Percentiles rank a stretch among this genome's conserved stretches.
Evolutionary conservation across 495 filamentous ascomycete species (phyloP).

Genomic region (Penicillium mononematosum): DNA sequence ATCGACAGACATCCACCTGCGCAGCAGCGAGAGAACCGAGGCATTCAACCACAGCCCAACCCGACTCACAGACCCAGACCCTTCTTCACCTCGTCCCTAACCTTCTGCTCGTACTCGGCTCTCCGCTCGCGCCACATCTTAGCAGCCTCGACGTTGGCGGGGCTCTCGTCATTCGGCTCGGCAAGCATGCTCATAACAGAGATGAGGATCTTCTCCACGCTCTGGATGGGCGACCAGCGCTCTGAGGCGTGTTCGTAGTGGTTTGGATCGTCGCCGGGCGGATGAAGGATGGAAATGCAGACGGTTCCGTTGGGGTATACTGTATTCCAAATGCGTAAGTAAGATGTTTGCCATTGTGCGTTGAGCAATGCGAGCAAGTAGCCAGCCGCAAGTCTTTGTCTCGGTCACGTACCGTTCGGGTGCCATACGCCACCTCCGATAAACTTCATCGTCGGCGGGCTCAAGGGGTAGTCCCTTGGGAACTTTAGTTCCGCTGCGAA

Average conservation of each 20-base stretch:
- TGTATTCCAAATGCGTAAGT: constrained; percentile 33
- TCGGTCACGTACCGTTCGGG: constrained; percentile 73
- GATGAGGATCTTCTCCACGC: constrained; percentile 96
- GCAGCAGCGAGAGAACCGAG: not conserved
- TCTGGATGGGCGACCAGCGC: constrained; percentile 95
- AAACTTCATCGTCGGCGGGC: constrained; percentile 93
- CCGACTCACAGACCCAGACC: constrained; percentile 53
- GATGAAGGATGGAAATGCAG: constrained; percentile 97
- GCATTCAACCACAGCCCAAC: constrained; percentile 10
- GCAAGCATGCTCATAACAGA: constrained; percentile 98
- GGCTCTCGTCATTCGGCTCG: constrained; percentile 97
- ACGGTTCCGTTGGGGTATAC: constrained; percentile 90
- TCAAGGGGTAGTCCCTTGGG: constrained; percentile 91
- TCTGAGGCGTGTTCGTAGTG: constrained; percentile 97
- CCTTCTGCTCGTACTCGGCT: constrained; percentile 79
- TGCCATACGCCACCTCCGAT: constrained; percentile 84
- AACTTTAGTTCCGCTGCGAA: constrained; percentile 95
- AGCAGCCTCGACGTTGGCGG: constrained; percentile 95
- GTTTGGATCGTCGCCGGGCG: constrained; percentile 97
- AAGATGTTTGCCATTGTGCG: not conserved
- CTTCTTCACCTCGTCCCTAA: constrained; percentile 74
- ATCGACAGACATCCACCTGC: not conserved
- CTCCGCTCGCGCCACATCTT: constrained; percentile 96
- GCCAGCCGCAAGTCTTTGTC: not conserved
- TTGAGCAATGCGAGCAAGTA: not conserved